Conservation (phyloP, 257 asterid species). For the Fraxinus americana region DNA sequence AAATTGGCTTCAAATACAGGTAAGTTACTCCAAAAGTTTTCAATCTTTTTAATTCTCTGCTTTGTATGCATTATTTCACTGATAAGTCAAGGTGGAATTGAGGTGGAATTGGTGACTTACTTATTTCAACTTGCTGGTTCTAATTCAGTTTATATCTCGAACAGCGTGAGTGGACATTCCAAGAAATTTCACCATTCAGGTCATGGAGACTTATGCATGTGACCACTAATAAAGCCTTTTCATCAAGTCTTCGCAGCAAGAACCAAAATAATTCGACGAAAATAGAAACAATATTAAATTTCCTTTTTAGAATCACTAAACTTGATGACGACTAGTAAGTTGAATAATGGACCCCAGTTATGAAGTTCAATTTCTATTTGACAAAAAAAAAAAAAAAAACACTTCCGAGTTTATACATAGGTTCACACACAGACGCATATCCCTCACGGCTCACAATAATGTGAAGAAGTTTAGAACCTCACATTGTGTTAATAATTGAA, state of each 20-base stretch:
- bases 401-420: constrained; percentile 20
- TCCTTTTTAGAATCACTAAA: background rate
- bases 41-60: background rate
- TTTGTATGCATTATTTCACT: background rate
- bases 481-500: constrained; percentile 34
- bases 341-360: background rate
- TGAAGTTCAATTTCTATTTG: background rate
- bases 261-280: background rate
- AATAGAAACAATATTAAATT: background rate
- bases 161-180: background rate
- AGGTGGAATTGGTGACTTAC: background rate
- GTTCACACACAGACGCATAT: background rate
- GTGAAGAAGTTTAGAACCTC: constrained; percentile 20
- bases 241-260: background rate
- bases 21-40: background rate
- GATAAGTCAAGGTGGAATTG: background rate
- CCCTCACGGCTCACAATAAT: background rate
- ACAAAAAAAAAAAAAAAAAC: background rate
- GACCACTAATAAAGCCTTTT: background rate
- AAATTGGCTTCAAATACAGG: background rate
- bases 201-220: background rate
- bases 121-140: background rate
- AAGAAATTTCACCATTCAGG: background rate
- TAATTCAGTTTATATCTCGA: background rate
- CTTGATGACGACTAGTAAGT: background rate